Base-by-base conservation (phyloP, 441 rosid species). In the Adansonia gregorii region DNA sequence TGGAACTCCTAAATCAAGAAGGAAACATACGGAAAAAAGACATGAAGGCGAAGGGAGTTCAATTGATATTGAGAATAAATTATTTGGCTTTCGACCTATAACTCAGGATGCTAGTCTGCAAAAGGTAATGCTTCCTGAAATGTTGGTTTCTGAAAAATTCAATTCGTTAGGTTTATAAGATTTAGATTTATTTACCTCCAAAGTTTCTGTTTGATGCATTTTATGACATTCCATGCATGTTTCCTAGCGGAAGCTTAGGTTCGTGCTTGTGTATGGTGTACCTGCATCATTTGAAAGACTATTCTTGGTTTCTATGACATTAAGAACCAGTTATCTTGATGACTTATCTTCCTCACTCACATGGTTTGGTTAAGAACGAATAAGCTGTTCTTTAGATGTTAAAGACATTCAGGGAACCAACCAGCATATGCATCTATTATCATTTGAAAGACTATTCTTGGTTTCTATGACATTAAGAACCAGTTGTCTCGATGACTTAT, bases 31-130 rank as follows among this genome's bases (percentile, higher is more conserved):
- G 61, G 82, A 85, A 67, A 84, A 76, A 82, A 87, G 85, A 73
- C 85, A 83, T 78, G 92, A 85, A 79, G 88, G 86, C 74, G 89
- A 80, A 77, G 91, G 88, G 79, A 80, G 63, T 87, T 79, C 83
- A 49, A 71, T 56, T 77, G 84, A 59, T 68, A 59, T 61, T 39
- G 90, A 87, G 70, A 84, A 79, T 79, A 83, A 51, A 82, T 78
- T 92, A 59, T 87, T 88, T 82, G 91, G 88, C 75, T 88, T 87
- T 85, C 82, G 84, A 81, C 78, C 85, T 74, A 88, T 80, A 81
- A 81, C 82, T 81, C 92, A 86, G 78, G 91, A 91, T 80, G 82
- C 82, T 70, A 82, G 81, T 75, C 70, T 81, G 79, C 91, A 82
- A 78, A 97, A 89, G 98, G 98, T 96, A 72, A 76, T 79, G 31